These are phyloP conservation scores for Epichloe glyceriae DNA, from an alignment of 2,329 filamentous ascomycete species.

Conservation along the genomic window DNA sequence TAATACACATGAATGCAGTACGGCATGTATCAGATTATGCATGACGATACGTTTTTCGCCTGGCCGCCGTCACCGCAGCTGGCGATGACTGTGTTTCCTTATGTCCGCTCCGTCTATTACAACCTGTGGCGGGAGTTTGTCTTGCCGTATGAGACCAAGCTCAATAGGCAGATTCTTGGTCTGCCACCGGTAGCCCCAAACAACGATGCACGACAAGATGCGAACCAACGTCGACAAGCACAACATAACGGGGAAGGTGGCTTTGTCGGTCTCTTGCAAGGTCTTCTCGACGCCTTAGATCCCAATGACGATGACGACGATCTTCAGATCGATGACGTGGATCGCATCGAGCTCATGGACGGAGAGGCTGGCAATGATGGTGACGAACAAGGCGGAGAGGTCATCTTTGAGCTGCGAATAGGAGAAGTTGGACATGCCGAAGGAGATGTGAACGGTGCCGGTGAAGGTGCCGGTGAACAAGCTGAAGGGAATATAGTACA, in stretches of 20 bases:
- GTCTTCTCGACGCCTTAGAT: slow-evolving; percentile 23
- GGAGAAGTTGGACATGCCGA: slow-evolving; percentile 20
- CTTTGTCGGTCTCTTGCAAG: slow-evolving; percentile 23
- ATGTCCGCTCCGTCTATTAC: slow-evolving; percentile 31
- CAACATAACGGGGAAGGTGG: slow-evolving; percentile 16
- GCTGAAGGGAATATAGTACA: slow-evolving; percentile 21
- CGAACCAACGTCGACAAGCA: background rate
- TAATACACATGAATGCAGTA: slow-evolving; percentile 23
- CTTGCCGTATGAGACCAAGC: slow-evolving; percentile 31
- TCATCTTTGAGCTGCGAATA: slow-evolving; percentile 23
- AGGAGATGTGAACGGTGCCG: slow-evolving; percentile 13
- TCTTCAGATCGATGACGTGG: slow-evolving; percentile 7
- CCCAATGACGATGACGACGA: slow-evolving; percentile 18
- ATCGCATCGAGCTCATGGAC: slow-evolving; percentile 6
- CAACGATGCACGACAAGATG: slow-evolving; percentile 8
- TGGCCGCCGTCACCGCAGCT: slow-evolving; percentile 44
- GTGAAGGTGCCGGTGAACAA: slow-evolving; percentile 15
- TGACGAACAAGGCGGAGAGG: slow-evolving; percentile 9
- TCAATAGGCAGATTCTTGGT: slow-evolving; percentile 34
- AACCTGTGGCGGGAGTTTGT: slow-evolving; percentile 33
- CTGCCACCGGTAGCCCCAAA: slow-evolving; percentile 17
- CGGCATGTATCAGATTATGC: slow-evolving; percentile 30
- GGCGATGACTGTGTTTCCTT: slow-evolving; percentile 37
- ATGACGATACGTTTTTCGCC: slow-evolving; percentile 29
- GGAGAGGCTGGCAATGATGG: slow-evolving; percentile 10